Conservation (phyloP, 108 stramenopile species). For the Schizochytrium sp. region DNA sequence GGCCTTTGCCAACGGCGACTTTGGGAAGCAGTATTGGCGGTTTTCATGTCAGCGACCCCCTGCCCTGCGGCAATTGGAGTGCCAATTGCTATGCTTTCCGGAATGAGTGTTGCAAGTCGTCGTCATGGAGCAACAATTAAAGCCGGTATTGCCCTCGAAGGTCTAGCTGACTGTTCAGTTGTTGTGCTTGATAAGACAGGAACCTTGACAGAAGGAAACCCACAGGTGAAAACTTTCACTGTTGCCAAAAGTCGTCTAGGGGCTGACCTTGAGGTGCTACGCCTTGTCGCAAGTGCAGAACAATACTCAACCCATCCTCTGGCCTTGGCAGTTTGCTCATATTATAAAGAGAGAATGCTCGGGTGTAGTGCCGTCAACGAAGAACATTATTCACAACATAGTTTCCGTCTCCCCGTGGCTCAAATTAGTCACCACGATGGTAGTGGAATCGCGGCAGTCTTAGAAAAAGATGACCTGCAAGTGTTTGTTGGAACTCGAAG, state of each 20-base stretch:
- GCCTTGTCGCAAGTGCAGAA: background rate
- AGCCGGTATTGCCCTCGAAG: constrained; percentile 25
- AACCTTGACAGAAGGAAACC: background rate
- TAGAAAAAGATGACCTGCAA: background rate
- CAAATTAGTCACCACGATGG: constrained; percentile 15
- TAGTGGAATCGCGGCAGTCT: background rate
- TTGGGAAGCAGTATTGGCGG: constrained; percentile 34
- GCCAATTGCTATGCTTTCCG: constrained; percentile 52
- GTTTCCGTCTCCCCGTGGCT: background rate
- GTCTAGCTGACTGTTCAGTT: background rate
- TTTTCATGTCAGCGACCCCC: constrained; percentile 54
- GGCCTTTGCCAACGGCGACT: background rate
- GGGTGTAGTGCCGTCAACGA: background rate
- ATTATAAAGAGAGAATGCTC: background rate
- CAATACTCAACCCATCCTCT: constrained; percentile 49
- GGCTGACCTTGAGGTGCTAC: background rate
- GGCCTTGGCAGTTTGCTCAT: background rate
- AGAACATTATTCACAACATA: background rate
- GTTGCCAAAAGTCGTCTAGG: background rate
- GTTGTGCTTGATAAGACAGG: constrained; percentile 58
- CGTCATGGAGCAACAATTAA: constrained; percentile 33
- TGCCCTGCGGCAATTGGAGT: constrained; percentile 52
- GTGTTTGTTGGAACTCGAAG: background rate
- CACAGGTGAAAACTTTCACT: background rate
- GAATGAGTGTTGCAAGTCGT: constrained; percentile 49